Percentiles rank a stretch among this genome's conserved stretches.
These are phyloP conservation scores for Metschnikowia santaceciliae DNA, from an alignment of 805 yeast genomes.

Conservation along the genomic window DNA sequence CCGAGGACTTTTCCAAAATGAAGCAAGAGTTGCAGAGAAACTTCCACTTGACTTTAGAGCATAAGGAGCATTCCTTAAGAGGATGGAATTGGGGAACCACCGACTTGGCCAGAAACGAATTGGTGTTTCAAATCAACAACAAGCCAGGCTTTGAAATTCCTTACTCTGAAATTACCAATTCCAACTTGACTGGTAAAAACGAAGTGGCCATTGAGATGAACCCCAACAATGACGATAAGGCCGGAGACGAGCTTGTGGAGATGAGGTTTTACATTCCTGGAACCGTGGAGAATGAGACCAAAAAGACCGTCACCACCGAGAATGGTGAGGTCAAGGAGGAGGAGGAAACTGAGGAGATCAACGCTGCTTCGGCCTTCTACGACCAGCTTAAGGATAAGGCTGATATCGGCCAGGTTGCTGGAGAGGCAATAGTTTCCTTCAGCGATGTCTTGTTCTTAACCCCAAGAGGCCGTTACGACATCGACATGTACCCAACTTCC, in stretches of 20 bases:
- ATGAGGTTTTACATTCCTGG: slow-evolving; percentile 93
- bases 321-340: slow-evolving; percentile 30
- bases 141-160: slow-evolving; percentile 92
- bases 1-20: slow-evolving; percentile 72
- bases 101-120: slow-evolving; percentile 87
- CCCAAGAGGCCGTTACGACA: slow-evolving; percentile 98
- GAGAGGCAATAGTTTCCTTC: slow-evolving; percentile 92
- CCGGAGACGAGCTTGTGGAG: slow-evolving; percentile 96
- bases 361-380: slow-evolving; percentile 81
- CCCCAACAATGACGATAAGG: slow-evolving; percentile 53
- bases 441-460: slow-evolving; percentile 88
- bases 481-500: slow-evolving; percentile 85
- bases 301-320: slow-evolving; percentile 25
- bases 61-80: slow-evolving; percentile 84
- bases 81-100: slow-evolving; percentile 99
- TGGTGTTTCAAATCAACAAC: slow-evolving; percentile 79
- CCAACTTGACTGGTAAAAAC: slow-evolving; percentile 85
- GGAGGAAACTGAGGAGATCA: slow-evolving; percentile 45
- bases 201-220: slow-evolving; percentile 91
- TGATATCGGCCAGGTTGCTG: slow-evolving; percentile 89
- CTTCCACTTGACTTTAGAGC: slow-evolving; percentile 70
- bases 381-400: slow-evolving; percentile 92
- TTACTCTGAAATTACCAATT: slow-evolving; percentile 70
- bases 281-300: slow-evolving; percentile 52
- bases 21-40: slow-evolving; percentile 80